Base-by-base conservation (phyloP, 2,329 filamentous ascomycete species). In the Hymenoscyphus fructigenus region DNA sequence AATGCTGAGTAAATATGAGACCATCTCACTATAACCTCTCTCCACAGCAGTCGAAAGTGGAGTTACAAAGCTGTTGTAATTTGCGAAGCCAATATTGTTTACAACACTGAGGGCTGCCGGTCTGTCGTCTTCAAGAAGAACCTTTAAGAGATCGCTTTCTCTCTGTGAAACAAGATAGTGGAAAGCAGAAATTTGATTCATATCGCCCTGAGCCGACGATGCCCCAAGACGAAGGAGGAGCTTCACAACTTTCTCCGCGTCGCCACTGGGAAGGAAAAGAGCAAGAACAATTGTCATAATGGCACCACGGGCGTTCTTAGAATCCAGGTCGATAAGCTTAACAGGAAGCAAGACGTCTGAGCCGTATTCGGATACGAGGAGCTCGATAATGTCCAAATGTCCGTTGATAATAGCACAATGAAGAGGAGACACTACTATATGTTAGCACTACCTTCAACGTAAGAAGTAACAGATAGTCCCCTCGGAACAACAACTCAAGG, bases 321-420 rank as follows among this genome's bases (percentile, higher is more conserved):
- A 67, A 14, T 71, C 69, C 38, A 69, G 62, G 3, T 70, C 61
- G 5, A 69, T 58, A 26, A 70, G 64, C 76, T 93, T 93, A 74
- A 95, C 81, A 0, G 92, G 91, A 26, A 92, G 79, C 17, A 93
- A 80, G 0, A 90, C 83, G 75, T 96, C 91, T 4, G 91, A 91
- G 7, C 91, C 92, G 72, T 91, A 95, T 67, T 88, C 83, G 56
- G 87, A 81, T 61, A 91, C 89, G 6, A 96, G 83, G 28, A 86
- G 76, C 64, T 88, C 85, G 15, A 94, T 90, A 12, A 88, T 84
- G 3, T 89, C 83, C 29, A 84, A 79, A 69, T 94, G 88, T 0
- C 91, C 91, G 66, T 86, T 85, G 1, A 91, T 75, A 66, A 96
- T 92, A 7, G 92, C 92, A 32, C 93, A 82, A 75, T 96, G 92